Percentiles rank a stretch among this genome's conserved stretches.
phyloP scores from a whole-genome alignment of 2,329 filamentous ascomycete genomes.

The Cytospora leucostoma region DNA sequence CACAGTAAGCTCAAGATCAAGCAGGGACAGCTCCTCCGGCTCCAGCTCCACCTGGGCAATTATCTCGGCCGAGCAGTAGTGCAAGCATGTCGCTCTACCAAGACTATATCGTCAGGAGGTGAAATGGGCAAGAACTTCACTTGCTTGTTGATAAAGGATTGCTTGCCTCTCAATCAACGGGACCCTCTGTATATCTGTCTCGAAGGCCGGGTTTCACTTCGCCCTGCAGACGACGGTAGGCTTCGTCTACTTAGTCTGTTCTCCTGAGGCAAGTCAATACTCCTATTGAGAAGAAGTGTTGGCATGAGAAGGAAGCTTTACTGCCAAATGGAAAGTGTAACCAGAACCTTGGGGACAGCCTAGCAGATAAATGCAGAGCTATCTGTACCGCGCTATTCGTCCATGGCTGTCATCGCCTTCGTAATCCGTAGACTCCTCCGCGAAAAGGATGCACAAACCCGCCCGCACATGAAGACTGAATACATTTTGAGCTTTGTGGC shows the following conservation, averaged over 20 bases:
- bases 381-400: slow-evolving; percentile 11
- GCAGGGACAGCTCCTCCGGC: not conserved
- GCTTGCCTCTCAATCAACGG: not conserved
- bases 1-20: not conserved
- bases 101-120: not conserved
- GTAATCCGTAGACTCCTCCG: slow-evolving; percentile 19
- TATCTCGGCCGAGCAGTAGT: not conserved
- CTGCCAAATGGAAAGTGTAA: not conserved
- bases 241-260: not conserved
- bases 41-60: no score
- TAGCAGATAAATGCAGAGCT: not conserved
- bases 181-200: not conserved
- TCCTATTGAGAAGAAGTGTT: not conserved
- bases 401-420: slow-evolving; percentile 16
- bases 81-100: not conserved
- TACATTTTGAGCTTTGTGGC: slow-evolving; percentile 12
- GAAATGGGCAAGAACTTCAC: not conserved
- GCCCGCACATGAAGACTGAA: slow-evolving; percentile 15
- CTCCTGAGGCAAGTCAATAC: not conserved
- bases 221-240: not conserved
- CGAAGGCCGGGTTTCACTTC: not conserved
- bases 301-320: not conserved
- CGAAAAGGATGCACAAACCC: slow-evolving; percentile 12
- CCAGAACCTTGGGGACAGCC: not conserved
- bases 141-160: not conserved